phyloP scores from a whole-genome alignment of 129 eudicot genomes.

The Helichrysum umbraculigerum region DNA sequence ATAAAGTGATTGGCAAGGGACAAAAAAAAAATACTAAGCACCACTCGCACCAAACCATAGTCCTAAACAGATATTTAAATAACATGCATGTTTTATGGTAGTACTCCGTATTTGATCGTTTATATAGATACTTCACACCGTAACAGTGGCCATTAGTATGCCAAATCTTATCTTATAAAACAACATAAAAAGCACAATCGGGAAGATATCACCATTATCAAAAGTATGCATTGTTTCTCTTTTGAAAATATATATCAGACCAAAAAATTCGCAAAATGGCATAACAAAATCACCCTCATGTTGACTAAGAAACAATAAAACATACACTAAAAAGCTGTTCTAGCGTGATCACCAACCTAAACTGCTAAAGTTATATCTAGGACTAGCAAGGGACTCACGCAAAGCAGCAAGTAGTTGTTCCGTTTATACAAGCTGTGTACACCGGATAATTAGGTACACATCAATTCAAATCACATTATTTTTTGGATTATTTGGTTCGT shows the following conservation, averaged over 20 bases:
- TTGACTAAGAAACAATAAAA: background rate
- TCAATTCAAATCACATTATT: no score
- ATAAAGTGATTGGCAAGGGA: background rate
- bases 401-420: background rate
- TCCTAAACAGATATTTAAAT: background rate
- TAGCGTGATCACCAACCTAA: background rate
- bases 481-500: no score
- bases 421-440: background rate
- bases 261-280: background rate
- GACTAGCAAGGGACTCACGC: background rate
- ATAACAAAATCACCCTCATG: constrained; percentile 1
- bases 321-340: background rate
- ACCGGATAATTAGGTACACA: no score
- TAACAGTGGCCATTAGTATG: background rate
- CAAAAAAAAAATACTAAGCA: background rate
- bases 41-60: background rate
- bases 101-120: background rate
- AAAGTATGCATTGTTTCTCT: background rate
- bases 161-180: background rate
- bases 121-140: background rate
- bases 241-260: no score
- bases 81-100: background rate
- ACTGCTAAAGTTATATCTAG: background rate
- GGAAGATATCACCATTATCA: no score
- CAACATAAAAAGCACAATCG: background rate